Conservation (phyloP, 148 eudicot genomes). For the Chenopodium album region DNA sequence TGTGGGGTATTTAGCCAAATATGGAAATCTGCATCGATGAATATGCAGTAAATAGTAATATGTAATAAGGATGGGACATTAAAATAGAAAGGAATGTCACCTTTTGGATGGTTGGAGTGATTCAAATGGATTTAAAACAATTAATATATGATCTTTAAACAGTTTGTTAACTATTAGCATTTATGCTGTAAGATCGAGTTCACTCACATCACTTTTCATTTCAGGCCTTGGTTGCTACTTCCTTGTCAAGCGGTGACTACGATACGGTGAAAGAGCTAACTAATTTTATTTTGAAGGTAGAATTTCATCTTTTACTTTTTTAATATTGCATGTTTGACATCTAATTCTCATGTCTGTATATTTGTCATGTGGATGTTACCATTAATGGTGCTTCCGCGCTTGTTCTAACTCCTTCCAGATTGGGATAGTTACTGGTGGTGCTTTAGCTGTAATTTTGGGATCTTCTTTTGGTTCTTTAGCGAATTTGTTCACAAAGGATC, state of each 20-base stretch:
- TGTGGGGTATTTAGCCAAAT: not conserved
- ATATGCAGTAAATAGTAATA: not conserved
- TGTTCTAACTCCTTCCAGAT: constrained; percentile 43
- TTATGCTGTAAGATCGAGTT: not conserved
- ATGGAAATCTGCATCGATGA: not conserved
- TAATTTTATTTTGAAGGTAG: constrained; percentile 68
- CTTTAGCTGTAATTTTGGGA: constrained; percentile 68
- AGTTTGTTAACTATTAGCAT: not conserved
- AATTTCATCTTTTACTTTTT: not conserved
- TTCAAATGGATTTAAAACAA: not conserved
- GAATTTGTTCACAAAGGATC: constrained; percentile 70
- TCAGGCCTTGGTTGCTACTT: constrained; percentile 83
- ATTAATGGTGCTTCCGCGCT: not conserved
- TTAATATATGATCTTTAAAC: too few relatives aligned
- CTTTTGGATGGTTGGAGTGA: not conserved
- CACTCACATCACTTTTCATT: constrained; percentile 7
- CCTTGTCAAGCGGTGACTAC: constrained; percentile 68
- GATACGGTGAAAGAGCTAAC: constrained; percentile 61
- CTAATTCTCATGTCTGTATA: not conserved
- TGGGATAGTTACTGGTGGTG: constrained; percentile 62
- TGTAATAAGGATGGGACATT: not conserved
- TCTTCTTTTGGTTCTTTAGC: constrained; percentile 64
- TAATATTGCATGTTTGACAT: not conserved
- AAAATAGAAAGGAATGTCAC: not conserved
- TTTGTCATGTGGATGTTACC: not conserved